Evolutionary conservation across 768 basidiomycete genomes (phyloP).

Genomic region (Cyathus striatus): DNA sequence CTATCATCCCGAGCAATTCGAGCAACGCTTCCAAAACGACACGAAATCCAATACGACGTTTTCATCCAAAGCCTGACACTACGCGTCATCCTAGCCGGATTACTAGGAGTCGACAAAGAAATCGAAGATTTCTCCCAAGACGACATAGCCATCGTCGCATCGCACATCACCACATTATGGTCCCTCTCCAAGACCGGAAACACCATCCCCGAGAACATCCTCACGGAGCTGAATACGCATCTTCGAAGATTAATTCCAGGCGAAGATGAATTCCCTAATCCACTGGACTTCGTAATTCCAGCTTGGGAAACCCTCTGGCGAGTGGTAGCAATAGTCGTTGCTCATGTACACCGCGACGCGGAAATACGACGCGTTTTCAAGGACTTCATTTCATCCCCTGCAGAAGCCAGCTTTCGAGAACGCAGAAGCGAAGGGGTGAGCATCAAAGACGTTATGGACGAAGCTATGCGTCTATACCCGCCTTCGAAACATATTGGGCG

Average conservation of each 20-base stretch:
- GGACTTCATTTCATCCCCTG: conserved; percentile 27
- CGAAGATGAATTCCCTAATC: conserved; percentile 23
- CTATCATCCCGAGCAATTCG: conserved; percentile 24
- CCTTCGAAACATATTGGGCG: conserved; percentile 45
- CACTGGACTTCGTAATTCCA: conserved; percentile 50
- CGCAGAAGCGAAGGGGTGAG: conserved; percentile 15
- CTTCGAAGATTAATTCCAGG: conserved; percentile 38
- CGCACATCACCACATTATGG: conserved; percentile 43
- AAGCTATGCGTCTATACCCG: conserved; percentile 45
- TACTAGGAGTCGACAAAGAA: conserved; percentile 29
- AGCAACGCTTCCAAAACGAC: conserved; percentile 12
- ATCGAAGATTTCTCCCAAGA: conserved; percentile 21
- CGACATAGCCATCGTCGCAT: conserved; percentile 27
- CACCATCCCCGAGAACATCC: conserved; percentile 21
- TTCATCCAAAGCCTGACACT: conserved; percentile 43
- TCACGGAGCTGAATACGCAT: conserved; percentile 26
- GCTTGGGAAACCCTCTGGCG: conserved; percentile 63
- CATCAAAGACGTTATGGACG: conserved; percentile 30
- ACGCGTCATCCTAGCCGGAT: conserved; percentile 32
- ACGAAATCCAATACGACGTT: conserved; percentile 21
- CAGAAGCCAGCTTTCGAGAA: conserved; percentile 19
- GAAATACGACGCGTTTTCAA: conserved; percentile 21
- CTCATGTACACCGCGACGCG: conserved; percentile 26
- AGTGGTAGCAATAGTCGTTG: conserved; percentile 41
- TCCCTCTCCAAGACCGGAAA: conserved; percentile 31